Conservation (phyloP, 768 basidiomycete species). For the Dioszegia crocea region DNA sequence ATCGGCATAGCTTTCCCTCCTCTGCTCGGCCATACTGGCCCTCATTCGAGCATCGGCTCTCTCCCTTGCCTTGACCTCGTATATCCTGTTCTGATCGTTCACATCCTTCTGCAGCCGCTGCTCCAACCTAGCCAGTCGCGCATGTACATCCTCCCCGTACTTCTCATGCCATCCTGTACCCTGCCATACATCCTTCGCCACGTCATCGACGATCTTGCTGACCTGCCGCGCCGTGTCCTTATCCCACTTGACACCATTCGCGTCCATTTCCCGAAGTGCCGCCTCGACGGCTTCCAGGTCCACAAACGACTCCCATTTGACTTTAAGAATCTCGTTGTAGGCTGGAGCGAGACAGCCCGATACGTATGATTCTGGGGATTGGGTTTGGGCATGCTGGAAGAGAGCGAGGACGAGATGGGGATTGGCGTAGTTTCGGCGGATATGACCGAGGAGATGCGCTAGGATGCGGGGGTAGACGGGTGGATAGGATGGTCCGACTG, state of each 20-base stretch:
- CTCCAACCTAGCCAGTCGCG: slow-evolving; percentile 26
- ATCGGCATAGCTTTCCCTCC: neutral
- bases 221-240: slow-evolving; percentile 60
- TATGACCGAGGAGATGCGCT: slow-evolving; percentile 68
- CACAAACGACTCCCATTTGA: slow-evolving; percentile 78
- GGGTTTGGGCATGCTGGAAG: slow-evolving; percentile 71
- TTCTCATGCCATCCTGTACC: slow-evolving; percentile 5
- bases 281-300: slow-evolving; percentile 71
- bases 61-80: slow-evolving; percentile 16
- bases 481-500: slow-evolving; percentile 30
- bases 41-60: neutral
- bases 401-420: slow-evolving; percentile 77
- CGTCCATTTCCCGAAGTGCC: slow-evolving; percentile 73
- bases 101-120: slow-evolving; percentile 35
- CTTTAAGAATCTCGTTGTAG: slow-evolving; percentile 82
- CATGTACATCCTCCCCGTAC: slow-evolving; percentile 23
- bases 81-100: slow-evolving; percentile 19
- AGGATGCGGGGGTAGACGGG: slow-evolving; percentile 71
- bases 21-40: neutral
- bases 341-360: slow-evolving; percentile 81
- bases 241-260: slow-evolving; percentile 70
- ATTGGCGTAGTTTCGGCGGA: slow-evolving; percentile 72
- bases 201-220: slow-evolving; percentile 62
- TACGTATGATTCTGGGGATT: slow-evolving; percentile 75
- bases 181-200: slow-evolving; percentile 46